phyloP scores from a whole-genome alignment of 176 grass and related monocot species.

The Hordeum marinum region DNA sequence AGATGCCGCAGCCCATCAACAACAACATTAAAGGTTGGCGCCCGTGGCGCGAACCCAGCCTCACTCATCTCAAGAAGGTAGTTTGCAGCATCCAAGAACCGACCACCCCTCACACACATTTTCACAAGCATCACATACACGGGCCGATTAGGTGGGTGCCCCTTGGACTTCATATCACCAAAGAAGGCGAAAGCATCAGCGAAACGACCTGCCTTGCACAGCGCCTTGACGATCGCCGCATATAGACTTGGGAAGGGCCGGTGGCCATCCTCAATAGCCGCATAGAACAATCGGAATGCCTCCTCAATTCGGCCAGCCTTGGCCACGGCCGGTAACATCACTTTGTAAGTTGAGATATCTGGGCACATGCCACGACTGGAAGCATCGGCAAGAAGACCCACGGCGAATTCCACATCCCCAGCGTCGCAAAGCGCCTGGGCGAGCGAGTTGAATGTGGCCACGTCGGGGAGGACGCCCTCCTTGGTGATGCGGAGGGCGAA shows the following conservation, averaged over 20 bases:
- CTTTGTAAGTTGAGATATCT: conserved; percentile 95
- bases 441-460: conserved; percentile 84
- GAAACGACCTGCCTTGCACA: conserved; percentile 76
- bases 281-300: conserved; percentile 75
- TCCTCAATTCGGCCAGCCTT: conserved; percentile 78
- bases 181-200: conserved; percentile 77
- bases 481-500: conserved; percentile 92
- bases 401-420: conserved; percentile 56
- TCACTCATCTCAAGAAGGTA: conserved; percentile 90
- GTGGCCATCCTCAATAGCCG: conserved; percentile 69
- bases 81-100: conserved; percentile 68
- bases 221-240: conserved; percentile 78
- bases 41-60: conserved; percentile 57
- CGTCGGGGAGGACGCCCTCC: conserved; percentile 86
- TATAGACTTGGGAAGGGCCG: conserved; percentile 84
- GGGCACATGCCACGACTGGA: conserved; percentile 68
- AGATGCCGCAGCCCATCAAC: conserved; percentile 69
- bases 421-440: conserved; percentile 70
- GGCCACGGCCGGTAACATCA: conserved; percentile 75
- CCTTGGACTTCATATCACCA: conserved; percentile 72
- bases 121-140: conserved; percentile 96
- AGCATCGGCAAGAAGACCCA: conserved; percentile 60
- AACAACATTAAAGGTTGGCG: conserved; percentile 62
- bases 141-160: conserved; percentile 67
- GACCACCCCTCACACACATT: conserved; percentile 80